Evolutionary conservation across 768 basidiomycete genomes (phyloP).

Genomic region (Tulasnella sp.): DNA sequence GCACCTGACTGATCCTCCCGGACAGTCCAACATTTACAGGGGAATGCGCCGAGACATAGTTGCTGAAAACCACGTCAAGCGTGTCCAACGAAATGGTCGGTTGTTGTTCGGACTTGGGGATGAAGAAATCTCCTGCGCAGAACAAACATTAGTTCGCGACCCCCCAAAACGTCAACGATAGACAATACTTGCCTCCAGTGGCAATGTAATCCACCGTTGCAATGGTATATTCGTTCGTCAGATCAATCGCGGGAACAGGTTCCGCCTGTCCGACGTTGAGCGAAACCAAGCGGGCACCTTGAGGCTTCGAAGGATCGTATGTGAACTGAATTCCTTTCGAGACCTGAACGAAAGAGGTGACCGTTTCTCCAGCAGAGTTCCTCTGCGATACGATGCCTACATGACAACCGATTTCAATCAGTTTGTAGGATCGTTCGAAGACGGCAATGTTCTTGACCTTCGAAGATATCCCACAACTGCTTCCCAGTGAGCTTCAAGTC

Average conservation of each 20-base stretch:
- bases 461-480: constrained; percentile 51
- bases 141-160: not conserved
- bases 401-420: not conserved
- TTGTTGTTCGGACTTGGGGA: constrained; percentile 24
- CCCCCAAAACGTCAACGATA: constrained; percentile 13
- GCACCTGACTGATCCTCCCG: constrained; percentile 37
- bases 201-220: constrained; percentile 42
- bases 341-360: constrained; percentile 52
- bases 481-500: constrained; percentile 50
- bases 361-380: constrained; percentile 37
- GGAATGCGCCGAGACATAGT: constrained; percentile 37
- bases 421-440: too few relatives aligned
- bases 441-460: constrained; percentile 45
- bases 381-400: constrained; percentile 24
- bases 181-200: constrained; percentile 39
- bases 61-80: constrained; percentile 39
- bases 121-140: constrained; percentile 27
- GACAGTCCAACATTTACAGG: constrained; percentile 37
- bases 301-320: constrained; percentile 39
- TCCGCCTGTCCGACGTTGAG: constrained; percentile 37
- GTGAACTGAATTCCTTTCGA: constrained; percentile 45
- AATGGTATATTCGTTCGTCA: constrained; percentile 39
- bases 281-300: constrained; percentile 39
- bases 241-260: constrained; percentile 32
- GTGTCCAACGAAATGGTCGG: constrained; percentile 21